Percentiles rank a stretch among this genome's conserved stretches.
Conservation (phyloP, 345 rosid species). For the Murraya koenigii region DNA sequence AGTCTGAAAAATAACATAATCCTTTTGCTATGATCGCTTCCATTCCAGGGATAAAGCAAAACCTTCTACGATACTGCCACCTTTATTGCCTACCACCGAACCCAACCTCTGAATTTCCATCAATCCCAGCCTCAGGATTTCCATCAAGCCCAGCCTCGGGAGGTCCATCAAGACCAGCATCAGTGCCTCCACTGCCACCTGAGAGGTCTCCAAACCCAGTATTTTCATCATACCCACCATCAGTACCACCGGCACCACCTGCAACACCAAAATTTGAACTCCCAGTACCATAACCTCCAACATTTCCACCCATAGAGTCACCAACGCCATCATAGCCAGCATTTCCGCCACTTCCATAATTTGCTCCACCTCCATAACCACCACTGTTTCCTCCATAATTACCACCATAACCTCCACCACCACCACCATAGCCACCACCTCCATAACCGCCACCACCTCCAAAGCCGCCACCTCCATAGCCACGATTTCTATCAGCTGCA, state of each 20-base stretch:
- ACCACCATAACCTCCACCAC: slow-evolving; percentile 26
- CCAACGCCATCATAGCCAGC: slow-evolving; percentile 11
- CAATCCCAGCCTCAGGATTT: too few relatives aligned
- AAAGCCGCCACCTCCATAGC: slow-evolving; percentile 36
- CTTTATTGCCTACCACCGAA: slow-evolving; percentile 22
- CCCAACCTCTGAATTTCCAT: not conserved
- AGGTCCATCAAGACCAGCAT: slow-evolving; percentile 37
- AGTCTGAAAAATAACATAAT: not conserved
- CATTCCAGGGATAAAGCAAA: slow-evolving; percentile 11
- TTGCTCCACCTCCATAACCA: slow-evolving; percentile 1
- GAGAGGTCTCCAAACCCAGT: not conserved
- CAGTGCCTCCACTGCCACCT: slow-evolving; percentile 19
- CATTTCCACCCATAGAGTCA: slow-evolving; percentile 19
- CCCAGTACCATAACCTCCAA: slow-evolving; percentile 33
- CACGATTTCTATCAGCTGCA: slow-evolving; percentile 65
- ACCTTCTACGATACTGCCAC: slow-evolving; percentile 20
- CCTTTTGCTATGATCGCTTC: not conserved
- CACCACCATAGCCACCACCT: not conserved
- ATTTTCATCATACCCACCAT: not conserved
- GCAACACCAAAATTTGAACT: slow-evolving; percentile 25
- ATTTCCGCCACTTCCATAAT: slow-evolving; percentile 2
- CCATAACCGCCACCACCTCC: slow-evolving; percentile 22
- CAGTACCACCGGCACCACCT: slow-evolving; percentile 1
- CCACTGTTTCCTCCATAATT: slow-evolving; percentile 24
- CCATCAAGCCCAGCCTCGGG: slow-evolving; percentile 17